Percentiles rank a stretch among this genome's conserved stretches.
phyloP scores from a whole-genome alignment of 495 filamentous ascomycete species.

The Patellaria atrata region DNA sequence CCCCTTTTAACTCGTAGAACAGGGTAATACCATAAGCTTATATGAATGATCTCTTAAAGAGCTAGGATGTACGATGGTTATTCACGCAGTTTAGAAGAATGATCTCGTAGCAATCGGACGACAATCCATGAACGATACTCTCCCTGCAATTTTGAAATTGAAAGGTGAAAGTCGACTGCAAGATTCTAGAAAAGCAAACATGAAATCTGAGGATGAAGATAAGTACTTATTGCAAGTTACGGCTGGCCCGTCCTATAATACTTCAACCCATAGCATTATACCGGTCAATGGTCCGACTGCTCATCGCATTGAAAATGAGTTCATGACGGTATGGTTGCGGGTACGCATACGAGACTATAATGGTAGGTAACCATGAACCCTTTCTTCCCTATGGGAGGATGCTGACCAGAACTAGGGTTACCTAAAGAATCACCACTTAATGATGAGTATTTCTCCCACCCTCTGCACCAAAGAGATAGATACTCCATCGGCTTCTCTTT shows the following conservation, averaged over 20 bases:
- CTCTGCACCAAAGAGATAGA: constrained; percentile 54
- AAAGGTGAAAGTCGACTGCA: too few species aligned
- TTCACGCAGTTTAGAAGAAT: too few species aligned
- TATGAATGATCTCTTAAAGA: too few species aligned
- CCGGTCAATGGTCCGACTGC: constrained; percentile 53
- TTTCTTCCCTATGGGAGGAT: constrained; percentile 4
- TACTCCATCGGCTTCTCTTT: constrained; percentile 73
- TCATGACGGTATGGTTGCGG: constrained; percentile 44
- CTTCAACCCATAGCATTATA: constrained; percentile 47
- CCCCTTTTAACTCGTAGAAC: too few species aligned
- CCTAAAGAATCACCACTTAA: constrained; percentile 26
- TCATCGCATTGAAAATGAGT: constrained; percentile 42
- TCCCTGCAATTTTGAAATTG: too few species aligned
- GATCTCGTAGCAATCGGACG: too few species aligned
- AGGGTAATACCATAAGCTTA: too few species aligned
- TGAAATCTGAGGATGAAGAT: too few species aligned
- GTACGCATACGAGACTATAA: constrained; percentile 54
- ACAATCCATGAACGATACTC: too few species aligned
- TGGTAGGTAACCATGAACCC: constrained; percentile 26
- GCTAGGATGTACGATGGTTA: too few species aligned
- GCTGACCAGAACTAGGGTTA: constrained; percentile 18
- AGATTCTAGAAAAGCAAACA: too few species aligned
- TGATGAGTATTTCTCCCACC: constrained; percentile 58
- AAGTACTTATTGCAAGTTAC: constrained; percentile 60
- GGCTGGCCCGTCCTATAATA: constrained; percentile 60